Percentiles rank a stretch among this genome's conserved stretches.
These are phyloP conservation scores for Eimeria tenella DNA, from an alignment of 169 alveolate genomes.

Conservation along the genomic window DNA sequence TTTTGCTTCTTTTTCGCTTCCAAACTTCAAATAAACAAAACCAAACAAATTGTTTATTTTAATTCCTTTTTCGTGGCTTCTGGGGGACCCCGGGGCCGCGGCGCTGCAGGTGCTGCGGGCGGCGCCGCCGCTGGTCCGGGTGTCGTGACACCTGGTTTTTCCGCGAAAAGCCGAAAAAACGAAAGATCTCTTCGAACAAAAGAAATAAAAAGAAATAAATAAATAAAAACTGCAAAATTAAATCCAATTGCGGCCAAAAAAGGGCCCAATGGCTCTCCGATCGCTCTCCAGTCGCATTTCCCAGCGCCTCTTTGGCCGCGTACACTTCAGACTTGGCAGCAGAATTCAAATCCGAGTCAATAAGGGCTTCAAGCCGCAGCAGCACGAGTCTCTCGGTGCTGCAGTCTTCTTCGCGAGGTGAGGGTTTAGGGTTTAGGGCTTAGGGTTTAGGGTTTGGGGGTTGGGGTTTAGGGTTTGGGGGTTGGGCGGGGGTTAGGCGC, in stretches of 20 bases:
- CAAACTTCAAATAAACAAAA: not conserved
- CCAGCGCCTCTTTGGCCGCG: conserved; percentile 70
- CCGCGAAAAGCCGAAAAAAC: no score
- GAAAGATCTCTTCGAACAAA: no score
- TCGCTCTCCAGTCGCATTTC: conserved; percentile 60
- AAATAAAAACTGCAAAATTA: not conserved
- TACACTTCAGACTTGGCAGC: conserved; percentile 79
- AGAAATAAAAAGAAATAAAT: not conserved
- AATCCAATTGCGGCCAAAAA: no score
- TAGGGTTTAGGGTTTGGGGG: not conserved
- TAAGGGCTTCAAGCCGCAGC: conserved; percentile 77
- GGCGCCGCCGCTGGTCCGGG: not conserved
- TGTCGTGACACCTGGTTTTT: no score
- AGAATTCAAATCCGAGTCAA: conserved; percentile 74
- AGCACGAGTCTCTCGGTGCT: conserved; percentile 57
- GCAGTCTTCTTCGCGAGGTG: conserved; percentile 75
- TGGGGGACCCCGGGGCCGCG: no score
- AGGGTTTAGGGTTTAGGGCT: not conserved
- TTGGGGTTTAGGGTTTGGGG: not conserved
- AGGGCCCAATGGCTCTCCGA: conserved; percentile 3
- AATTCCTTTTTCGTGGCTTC: no score
- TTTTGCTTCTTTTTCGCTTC: no score
- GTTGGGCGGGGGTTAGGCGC: not conserved
- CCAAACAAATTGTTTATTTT: no score
- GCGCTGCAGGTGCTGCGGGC: not conserved